phyloP scores from a whole-genome alignment of 805 yeast species.

The Brettanomyces sp. region DNA sequence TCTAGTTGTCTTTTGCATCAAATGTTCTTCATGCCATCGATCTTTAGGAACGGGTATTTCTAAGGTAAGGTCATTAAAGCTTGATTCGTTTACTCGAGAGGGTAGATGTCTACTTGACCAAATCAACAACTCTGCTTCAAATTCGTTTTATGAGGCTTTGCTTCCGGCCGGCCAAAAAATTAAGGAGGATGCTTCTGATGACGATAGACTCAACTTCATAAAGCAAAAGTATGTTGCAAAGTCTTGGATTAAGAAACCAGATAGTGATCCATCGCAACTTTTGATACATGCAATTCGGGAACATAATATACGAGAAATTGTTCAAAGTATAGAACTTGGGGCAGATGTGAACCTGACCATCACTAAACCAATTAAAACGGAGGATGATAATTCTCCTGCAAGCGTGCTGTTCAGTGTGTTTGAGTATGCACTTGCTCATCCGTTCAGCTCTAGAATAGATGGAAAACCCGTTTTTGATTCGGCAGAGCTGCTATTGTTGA shows the following conservation, averaged over 20 bases:
- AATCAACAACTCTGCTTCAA: conserved; percentile 46
- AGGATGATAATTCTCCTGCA: conserved; percentile 5
- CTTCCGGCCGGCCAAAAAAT: conserved; percentile 19
- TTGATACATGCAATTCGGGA: conserved; percentile 45
- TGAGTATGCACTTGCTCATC: conserved; percentile 44
- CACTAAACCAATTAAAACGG: conserved; percentile 11
- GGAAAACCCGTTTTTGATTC: conserved; percentile 30
- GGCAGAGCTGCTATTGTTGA: conserved; percentile 48
- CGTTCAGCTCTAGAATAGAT: conserved; percentile 7
- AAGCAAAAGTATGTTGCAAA: conserved; percentile 54
- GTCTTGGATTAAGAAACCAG: conserved; percentile 28
- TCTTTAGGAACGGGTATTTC: conserved; percentile 77
- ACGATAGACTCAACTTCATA: conserved; percentile 49
- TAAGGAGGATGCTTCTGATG: conserved; percentile 27
- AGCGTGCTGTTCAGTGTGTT: conserved; percentile 24
- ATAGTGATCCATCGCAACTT: conserved; percentile 14
- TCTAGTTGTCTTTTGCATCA: conserved; percentile 65
- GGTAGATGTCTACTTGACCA: conserved; percentile 40
- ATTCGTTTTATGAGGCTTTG: conserved; percentile 50
- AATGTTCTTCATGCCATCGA: conserved; percentile 84
- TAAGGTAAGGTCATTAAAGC: conserved; percentile 66
- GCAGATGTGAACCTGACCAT: conserved; percentile 37
- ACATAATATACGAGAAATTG: conserved; percentile 36
- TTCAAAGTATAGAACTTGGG: conserved; percentile 35
- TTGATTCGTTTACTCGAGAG: conserved; percentile 64